These are phyloP conservation scores for Hyphodiscus sp. DNA, from an alignment of 2,329 filamentous ascomycete species.

Conservation along the genomic window DNA sequence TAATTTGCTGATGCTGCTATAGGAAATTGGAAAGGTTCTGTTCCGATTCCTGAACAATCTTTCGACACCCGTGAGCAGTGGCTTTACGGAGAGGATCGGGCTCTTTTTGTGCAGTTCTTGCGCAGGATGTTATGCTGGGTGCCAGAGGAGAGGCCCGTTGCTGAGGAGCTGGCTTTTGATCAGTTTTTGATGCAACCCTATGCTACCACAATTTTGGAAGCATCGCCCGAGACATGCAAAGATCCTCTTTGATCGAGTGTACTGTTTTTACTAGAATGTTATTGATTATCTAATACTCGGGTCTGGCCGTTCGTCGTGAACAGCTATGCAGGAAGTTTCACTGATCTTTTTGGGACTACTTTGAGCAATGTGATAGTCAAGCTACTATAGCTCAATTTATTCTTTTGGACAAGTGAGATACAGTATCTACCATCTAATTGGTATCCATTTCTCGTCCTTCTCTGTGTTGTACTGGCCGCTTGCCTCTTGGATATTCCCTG, in stretches of 20 bases:
- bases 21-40: conserved; percentile 15
- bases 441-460: too few species aligned
- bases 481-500: too few species aligned
- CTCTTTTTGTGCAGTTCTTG: conserved; percentile 32
- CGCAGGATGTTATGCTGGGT: conserved; percentile 9
- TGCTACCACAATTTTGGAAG: conserved; percentile 1
- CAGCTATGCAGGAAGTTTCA: too few species aligned
- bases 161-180: conserved; percentile 4
- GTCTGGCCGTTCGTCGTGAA: conserved; percentile 5
- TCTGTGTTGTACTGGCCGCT: too few species aligned
- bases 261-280: conserved; percentile 8
- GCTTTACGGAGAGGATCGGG: conserved; percentile 23
- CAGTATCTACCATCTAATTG: too few species aligned
- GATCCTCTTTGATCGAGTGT: conserved; percentile 10
- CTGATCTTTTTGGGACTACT: too few species aligned
- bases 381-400: too few species aligned
- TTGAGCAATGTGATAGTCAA: too few species aligned
- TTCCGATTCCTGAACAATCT: conserved; percentile 15
- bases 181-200: conserved; percentile 3
- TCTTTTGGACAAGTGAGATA: too few species aligned
- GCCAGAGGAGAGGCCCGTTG: neutral
- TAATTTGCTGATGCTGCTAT: conserved; percentile 14
- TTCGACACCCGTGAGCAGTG: conserved; percentile 13
- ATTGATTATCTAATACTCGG: conserved; percentile 2
- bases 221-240: conserved; percentile 7